Conservation (phyloP, 352 stramenopile genomes). For the Pythium myriotylum region DNA sequence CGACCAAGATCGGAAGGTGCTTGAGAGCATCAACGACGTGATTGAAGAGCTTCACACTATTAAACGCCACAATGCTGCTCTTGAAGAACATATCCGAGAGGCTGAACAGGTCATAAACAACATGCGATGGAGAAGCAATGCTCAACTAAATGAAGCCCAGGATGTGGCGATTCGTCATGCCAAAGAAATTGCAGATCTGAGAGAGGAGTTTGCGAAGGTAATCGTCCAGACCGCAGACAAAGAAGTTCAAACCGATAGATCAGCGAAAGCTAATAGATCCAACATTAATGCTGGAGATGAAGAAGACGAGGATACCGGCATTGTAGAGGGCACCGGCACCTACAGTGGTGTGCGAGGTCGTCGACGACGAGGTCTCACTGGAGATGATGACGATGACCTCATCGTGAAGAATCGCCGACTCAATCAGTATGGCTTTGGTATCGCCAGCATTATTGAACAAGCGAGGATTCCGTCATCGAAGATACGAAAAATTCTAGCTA, state of each 20-base stretch:
- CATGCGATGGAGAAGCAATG: constrained; percentile 62
- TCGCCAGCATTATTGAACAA: constrained; percentile 78
- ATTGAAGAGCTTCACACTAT: constrained; percentile 52
- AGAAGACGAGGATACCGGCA: constrained; percentile 32
- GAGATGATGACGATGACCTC: constrained; percentile 42
- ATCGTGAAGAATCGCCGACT: constrained; percentile 58
- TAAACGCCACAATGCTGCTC: constrained; percentile 33
- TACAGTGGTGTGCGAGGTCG: constrained; percentile 8
- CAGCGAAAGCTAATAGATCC: neutral
- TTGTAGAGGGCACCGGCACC: neutral
- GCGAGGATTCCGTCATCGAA: constrained; percentile 71
- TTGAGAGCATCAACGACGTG: constrained; percentile 53
- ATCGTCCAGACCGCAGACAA: constrained; percentile 40
- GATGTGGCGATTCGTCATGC: constrained; percentile 35
- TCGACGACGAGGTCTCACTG: constrained; percentile 30
- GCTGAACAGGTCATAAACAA: constrained; percentile 47
- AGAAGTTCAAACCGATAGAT: constrained; percentile 44
- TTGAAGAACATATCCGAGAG: constrained; percentile 46
- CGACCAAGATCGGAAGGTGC: constrained; percentile 65
- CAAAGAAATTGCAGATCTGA: constrained; percentile 41
- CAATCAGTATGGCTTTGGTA: constrained; percentile 71
- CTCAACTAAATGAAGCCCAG: constrained; percentile 44
- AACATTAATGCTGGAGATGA: constrained; percentile 12
- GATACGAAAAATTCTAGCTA: constrained; percentile 74
- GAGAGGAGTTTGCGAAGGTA: constrained; percentile 36